These are phyloP conservation scores for Dendrobium chrysotoxum DNA, from an alignment of 106 monocot genomes.

Conservation along the genomic window DNA sequence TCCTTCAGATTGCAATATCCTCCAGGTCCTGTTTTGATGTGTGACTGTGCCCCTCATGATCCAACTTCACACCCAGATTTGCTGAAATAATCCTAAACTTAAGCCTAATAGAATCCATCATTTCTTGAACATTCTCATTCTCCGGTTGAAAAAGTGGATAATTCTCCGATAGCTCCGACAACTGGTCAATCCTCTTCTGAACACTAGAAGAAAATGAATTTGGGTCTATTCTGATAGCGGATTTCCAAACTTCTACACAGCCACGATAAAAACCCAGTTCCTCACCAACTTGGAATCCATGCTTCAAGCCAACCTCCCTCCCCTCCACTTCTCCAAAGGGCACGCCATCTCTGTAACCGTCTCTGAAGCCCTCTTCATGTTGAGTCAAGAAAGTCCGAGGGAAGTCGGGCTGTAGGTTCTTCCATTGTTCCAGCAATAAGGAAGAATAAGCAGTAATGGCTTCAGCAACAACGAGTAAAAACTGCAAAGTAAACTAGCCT, in stretches of 20 bases:
- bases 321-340: conserved; percentile 53
- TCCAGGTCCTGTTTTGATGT: conserved; percentile 19
- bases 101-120: conserved; percentile 50
- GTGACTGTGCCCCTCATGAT: conserved; percentile 40
- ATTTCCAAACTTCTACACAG: conserved; percentile 53
- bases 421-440: conserved; percentile 17
- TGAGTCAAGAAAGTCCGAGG: conserved; percentile 59
- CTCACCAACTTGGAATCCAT: conserved; percentile 59
- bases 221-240: conserved; percentile 28
- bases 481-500: not conserved
- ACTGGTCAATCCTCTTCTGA: conserved; percentile 39
- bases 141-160: conserved; percentile 61
- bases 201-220: conserved; percentile 43
- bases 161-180: conserved; percentile 28
- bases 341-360: conserved; percentile 59
- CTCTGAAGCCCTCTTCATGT: conserved; percentile 46
- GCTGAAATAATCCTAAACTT: conserved; percentile 50
- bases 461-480: not conserved
- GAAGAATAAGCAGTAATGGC: not conserved
- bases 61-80: conserved; percentile 52
- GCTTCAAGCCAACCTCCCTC: conserved; percentile 50
- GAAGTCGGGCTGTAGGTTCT: conserved; percentile 16
- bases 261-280: conserved; percentile 76
- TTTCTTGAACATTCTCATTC: conserved; percentile 48
- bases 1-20: conserved; percentile 16